A percentile compares a stretch with the other conserved stretches of the same genome.
phyloP scores from a whole-genome alignment of 2,329 filamentous ascomycete species.

The Fusarium stilboides region DNA sequence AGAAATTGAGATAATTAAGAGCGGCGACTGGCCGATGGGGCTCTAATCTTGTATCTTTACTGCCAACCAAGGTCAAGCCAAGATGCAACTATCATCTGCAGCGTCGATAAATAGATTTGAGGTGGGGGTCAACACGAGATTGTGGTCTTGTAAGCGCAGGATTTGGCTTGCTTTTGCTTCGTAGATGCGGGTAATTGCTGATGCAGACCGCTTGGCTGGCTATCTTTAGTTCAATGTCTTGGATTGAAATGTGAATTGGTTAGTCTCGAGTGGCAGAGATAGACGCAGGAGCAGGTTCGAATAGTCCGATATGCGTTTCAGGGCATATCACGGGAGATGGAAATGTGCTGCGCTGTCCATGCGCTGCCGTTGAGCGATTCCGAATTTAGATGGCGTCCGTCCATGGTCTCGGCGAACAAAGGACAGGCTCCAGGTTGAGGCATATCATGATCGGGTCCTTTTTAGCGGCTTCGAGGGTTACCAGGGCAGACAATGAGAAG shows the following conservation, averaged over 20 bases:
- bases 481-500: not conserved
- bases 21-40: conserved; percentile 25
- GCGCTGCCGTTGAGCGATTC: conserved; percentile 20
- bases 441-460: not conserved
- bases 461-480: not conserved
- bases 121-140: conserved; percentile 20
- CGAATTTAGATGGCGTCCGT: conserved; percentile 23
- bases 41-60: conserved; percentile 10
- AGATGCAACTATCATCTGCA: conserved; percentile 38
- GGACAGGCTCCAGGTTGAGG: not conserved
- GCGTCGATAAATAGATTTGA: conserved; percentile 32
- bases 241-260: conserved; percentile 8
- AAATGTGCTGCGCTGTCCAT: conserved; percentile 17
- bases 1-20: conserved; percentile 1
- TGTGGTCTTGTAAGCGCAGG: conserved; percentile 4
- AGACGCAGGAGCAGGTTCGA: not conserved
- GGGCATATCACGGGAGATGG: conserved; percentile 21
- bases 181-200: conserved; percentile 22
- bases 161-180: conserved; percentile 19
- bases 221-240: conserved; percentile 33
- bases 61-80: conserved; percentile 16
- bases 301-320: conserved; percentile 30
- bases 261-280: conserved; percentile 16
- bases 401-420: conserved; percentile 12
- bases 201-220: conserved; percentile 32